Percentiles rank a stretch among this genome's conserved stretches.
phyloP scores from a whole-genome alignment of 1,284 basidiomycete species.

The Gymnopus androsaceus region DNA sequence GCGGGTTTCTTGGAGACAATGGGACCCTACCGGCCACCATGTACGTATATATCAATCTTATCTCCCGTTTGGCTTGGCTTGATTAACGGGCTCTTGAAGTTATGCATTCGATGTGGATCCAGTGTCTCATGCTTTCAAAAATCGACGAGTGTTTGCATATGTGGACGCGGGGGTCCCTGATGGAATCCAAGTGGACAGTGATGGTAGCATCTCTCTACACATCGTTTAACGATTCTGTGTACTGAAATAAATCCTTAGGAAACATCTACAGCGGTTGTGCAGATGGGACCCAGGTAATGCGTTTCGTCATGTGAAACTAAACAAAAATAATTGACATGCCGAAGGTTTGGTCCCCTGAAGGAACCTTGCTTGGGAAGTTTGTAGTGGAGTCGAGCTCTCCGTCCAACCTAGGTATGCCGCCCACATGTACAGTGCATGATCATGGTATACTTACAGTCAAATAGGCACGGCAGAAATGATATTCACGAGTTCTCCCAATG shows the following conservation, averaged over 20 bases:
- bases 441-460: too few relatives aligned
- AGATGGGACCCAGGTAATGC: constrained; percentile 55
- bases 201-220: too few relatives aligned
- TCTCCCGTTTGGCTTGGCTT: background rate
- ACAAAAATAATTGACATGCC: background rate
- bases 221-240: too few relatives aligned
- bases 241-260: too few relatives aligned
- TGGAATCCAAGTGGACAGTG: constrained; percentile 67
- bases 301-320: background rate
- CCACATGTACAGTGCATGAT: too few relatives aligned
- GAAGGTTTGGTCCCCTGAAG: constrained; percentile 65
- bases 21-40: constrained; percentile 69
- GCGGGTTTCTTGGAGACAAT: constrained; percentile 57
- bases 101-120: constrained; percentile 75
- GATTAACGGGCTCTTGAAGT: constrained; percentile 34
- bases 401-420: too few relatives aligned
- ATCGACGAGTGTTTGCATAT: constrained; percentile 74
- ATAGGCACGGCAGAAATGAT: constrained; percentile 62
- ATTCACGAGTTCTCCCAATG: constrained; percentile 64
- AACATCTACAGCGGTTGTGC: constrained; percentile 72
- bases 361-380: constrained; percentile 74
- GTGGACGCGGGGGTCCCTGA: constrained; percentile 63
- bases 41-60: constrained; percentile 38
- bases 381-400: too few relatives aligned
- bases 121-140: constrained; percentile 53